Evolutionary conservation across 495 filamentous ascomycete genomes (phyloP).

Genomic region (Hamigera avellanea): DNA sequence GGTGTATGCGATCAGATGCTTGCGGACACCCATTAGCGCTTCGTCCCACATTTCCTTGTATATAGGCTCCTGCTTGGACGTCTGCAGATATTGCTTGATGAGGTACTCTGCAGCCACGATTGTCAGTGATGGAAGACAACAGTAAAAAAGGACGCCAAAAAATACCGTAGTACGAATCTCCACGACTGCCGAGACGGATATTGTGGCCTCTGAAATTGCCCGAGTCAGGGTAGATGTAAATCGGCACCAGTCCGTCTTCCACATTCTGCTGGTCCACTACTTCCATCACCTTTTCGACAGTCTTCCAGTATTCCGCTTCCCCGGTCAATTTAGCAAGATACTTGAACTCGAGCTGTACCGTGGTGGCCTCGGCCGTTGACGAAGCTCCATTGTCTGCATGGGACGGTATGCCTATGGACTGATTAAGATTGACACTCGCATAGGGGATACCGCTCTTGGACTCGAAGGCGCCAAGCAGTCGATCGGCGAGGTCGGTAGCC

Average conservation of each 20-base stretch:
- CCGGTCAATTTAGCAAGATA: conserved; percentile 93
- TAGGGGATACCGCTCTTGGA: conserved; percentile 77
- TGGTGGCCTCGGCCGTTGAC: conserved; percentile 86
- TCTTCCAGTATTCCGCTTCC: conserved; percentile 81
- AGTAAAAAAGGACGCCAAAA: background rate
- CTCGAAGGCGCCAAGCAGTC: conserved; percentile 79
- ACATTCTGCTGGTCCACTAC: conserved; percentile 69
- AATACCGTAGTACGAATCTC: conserved; percentile 86
- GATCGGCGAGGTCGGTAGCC: conserved; percentile 81
- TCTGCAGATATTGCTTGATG: conserved; percentile 94
- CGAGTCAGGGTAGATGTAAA: conserved; percentile 70
- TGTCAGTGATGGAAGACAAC: conserved; percentile 6
- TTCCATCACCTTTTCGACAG: conserved; percentile 83
- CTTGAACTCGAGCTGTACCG: conserved; percentile 92
- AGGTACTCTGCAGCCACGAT: conserved; percentile 55
- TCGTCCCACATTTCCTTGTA: conserved; percentile 93
- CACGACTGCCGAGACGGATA: conserved; percentile 83
- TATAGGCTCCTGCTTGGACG: conserved; percentile 69
- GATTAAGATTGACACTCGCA: conserved; percentile 79
- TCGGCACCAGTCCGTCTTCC: conserved; percentile 78
- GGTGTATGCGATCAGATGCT: conserved; percentile 84
- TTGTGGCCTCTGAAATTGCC: conserved; percentile 73
- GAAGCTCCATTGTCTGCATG: conserved; percentile 84
- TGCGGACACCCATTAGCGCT: conserved; percentile 71
- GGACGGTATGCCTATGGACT: conserved; percentile 57